phyloP scores from a whole-genome alignment of 179 eudicot genomes.

The Silene noctiflora region DNA sequence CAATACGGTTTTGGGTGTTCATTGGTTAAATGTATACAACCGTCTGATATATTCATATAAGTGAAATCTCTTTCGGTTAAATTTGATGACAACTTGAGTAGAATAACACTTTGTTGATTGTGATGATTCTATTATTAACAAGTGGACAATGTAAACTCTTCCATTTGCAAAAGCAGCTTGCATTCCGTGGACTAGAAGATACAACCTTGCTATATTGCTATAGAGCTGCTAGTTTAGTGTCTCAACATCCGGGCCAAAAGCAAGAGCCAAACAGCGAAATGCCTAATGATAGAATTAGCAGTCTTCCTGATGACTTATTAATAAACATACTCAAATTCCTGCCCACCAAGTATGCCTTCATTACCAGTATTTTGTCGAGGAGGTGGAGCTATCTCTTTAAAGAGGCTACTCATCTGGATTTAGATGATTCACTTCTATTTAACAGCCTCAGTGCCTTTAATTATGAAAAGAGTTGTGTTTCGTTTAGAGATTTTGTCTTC shows the following conservation, averaged over 20 bases:
- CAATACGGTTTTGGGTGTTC: too few relatives aligned
- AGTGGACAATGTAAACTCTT: not conserved
- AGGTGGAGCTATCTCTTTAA: not conserved
- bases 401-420: conserved; percentile 1
- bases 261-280: not conserved
- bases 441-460: not conserved
- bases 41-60: too few relatives aligned
- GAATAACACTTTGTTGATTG: too few relatives aligned
- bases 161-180: not conserved
- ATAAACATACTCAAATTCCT: not conserved
- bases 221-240: not conserved
- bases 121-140: not conserved
- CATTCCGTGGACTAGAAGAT: not conserved
- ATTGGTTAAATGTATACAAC: too few relatives aligned
- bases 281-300: not conserved
- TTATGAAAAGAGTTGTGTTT: not conserved
- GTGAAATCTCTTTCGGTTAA: too few relatives aligned
- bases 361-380: conserved; percentile 1
- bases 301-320: not conserved
- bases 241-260: not conserved
- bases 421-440: not conserved
- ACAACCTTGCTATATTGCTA: not conserved
- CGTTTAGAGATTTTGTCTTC: not conserved
- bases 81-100: not conserved
- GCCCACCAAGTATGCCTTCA: conserved; percentile 6